A percentile compares a stretch with the other conserved stretches of the same genome.
Evolutionary conservation across 176 grass and related monocot species (phyloP).

Genomic region (Hyparrhenia diplandra): DNA sequence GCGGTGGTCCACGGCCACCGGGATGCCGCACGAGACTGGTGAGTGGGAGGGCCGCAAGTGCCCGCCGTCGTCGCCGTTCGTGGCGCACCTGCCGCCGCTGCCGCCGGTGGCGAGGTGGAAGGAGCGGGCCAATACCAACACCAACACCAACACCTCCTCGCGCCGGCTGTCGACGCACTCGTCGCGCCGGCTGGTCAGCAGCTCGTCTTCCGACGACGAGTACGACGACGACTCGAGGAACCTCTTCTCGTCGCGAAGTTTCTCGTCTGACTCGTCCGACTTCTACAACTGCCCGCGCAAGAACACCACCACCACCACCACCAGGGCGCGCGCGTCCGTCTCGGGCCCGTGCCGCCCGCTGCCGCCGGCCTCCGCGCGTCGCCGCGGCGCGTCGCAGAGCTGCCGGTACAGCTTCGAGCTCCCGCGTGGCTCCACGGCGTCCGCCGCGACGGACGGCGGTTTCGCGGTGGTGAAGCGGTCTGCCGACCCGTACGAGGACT

Average conservation of each 20-base stretch:
- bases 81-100: background rate
- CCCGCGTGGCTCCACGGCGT: slow-evolving; percentile 18
- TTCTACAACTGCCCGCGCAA: slow-evolving; percentile 54
- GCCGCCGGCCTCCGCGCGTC: background rate
- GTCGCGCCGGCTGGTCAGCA: slow-evolving; percentile 32
- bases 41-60: slow-evolving; percentile 63
- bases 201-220: slow-evolving; percentile 47
- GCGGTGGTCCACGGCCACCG: background rate
- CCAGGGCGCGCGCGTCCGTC: slow-evolving; percentile 32
- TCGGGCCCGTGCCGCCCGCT: slow-evolving; percentile 41
- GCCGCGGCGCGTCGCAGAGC: slow-evolving; percentile 32
- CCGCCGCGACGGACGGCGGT: slow-evolving; percentile 29
- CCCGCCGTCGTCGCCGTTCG: slow-evolving; percentile 60
- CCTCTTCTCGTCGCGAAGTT: slow-evolving; percentile 70
- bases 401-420: slow-evolving; percentile 50
- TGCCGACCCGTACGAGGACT: slow-evolving; percentile 72
- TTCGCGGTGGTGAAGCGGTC: slow-evolving; percentile 82
- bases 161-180: slow-evolving; percentile 29
- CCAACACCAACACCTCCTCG: background rate
- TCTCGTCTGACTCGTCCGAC: slow-evolving; percentile 78
- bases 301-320: too few species aligned
- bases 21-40: background rate
- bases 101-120: slow-evolving; percentile 21
- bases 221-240: slow-evolving; percentile 52
- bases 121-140: too few species aligned